A percentile compares a stretch with the other conserved stretches of the same genome.
Conservation (phyloP, 78 protist genomes). For the slime mould (Dictyostelium discoideum) region DNA sequence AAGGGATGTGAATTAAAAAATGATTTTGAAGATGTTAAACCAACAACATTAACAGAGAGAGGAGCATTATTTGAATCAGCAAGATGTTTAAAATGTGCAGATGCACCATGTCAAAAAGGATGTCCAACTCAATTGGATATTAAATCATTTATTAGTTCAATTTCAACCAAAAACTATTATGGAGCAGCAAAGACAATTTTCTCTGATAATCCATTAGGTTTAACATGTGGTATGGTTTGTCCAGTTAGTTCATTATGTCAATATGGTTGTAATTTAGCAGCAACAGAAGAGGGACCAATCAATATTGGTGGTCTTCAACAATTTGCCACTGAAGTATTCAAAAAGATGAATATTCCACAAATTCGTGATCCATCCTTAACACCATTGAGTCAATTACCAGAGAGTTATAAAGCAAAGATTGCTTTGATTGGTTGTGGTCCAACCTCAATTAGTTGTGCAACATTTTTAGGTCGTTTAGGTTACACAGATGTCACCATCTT, state of each 20-base stretch:
- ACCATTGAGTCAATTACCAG: conserved; percentile 87
- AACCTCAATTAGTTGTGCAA: conserved; percentile 94
- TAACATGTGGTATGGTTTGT: conserved; percentile 96
- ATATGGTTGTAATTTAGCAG: conserved; percentile 96
- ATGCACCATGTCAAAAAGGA: conserved; percentile 96
- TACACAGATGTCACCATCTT: conserved; percentile 92
- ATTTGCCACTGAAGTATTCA: conserved; percentile 94
- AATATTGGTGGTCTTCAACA: conserved; percentile 96
- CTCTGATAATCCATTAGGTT: conserved; percentile 96
- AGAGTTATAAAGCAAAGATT: conserved; percentile 84
- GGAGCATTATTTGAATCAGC: conserved; percentile 92
- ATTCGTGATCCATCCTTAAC: conserved; percentile 93
- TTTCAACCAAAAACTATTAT: conserved; percentile 92
- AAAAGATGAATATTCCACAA: conserved; percentile 94
- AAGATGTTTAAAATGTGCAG: conserved; percentile 96
- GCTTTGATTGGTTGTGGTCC: conserved; percentile 98
- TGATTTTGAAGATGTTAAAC: conserved; percentile 91
- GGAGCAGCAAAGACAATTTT: conserved; percentile 95
- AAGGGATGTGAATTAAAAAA: conserved; percentile 54
- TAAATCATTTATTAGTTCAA: conserved; percentile 91
- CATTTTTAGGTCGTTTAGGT: conserved; percentile 96
- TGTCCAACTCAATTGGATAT: conserved; percentile 97
- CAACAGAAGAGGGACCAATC: conserved; percentile 96
- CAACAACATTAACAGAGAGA: conserved; percentile 92
- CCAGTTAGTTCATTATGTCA: conserved; percentile 93